Base-by-base conservation (phyloP, 331 rosid species). In the Arachis monticola region DNA sequence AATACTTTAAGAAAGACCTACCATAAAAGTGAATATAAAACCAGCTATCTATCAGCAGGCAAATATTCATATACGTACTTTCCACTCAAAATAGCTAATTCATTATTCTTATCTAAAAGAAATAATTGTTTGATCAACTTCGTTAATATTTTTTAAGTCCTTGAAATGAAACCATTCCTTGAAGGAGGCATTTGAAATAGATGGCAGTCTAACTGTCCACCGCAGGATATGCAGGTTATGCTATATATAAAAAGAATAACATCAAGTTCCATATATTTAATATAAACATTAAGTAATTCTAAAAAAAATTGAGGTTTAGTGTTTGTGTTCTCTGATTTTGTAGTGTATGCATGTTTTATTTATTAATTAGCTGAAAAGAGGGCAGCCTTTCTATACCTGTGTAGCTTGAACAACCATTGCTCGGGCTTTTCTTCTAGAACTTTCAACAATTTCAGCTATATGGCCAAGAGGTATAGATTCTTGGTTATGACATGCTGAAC, bases 371-470 rank as follows among this genome's bases (percentile, higher is more conserved):
- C 56, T 70, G 66, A 78, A 73, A 64, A 60, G 60, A 17, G 30
- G 66, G 64, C 42, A 17, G n/a, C 60, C 51, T 63, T 67, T 74
- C 69, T 62, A 40, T 82, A 94, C 99, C 99, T 92, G 90, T 69
- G 87, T 74, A 60, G 97, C 97, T 71, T 81, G 91, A 76, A 83
- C 85, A 76, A 92, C 95, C 87, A 95, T 85, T 69, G 70, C 81
- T 64, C 52, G 80, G 75, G 97, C 97, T 80, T 76, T 88, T 72
- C 80, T 85, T 85, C 87, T 88, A 50, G 96, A 95, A 86, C 92
- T 87, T 78, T 88, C 97, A 51, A 92, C 92, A 76, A 95, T 92
- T 66, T 92, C 99, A 85, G 78, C 80, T 56, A 92, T 86, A 80
- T 82, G 96, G 83, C 90, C 84, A 79, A 78, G 93, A 84, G 91